These are phyloP conservation scores for Escallonia herrerae DNA, from an alignment of 129 eudicot species.

Conservation along the genomic window DNA sequence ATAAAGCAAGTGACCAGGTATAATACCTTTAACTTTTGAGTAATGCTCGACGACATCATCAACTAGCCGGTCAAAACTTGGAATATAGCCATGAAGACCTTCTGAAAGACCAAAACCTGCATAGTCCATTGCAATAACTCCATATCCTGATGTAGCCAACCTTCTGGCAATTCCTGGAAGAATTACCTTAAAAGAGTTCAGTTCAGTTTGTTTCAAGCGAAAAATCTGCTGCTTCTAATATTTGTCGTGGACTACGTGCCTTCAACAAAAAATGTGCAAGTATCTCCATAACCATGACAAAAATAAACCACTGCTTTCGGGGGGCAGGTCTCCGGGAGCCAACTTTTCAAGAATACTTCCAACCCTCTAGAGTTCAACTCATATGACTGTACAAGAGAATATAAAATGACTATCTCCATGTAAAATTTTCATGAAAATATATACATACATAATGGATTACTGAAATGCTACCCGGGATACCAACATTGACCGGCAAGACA, in stretches of 20 bases:
- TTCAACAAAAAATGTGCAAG: conserved; percentile 87
- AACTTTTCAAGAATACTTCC: conserved; percentile 79
- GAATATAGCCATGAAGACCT: conserved; percentile 85
- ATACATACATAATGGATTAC: not conserved
- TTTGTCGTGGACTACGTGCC: conserved; percentile 44
- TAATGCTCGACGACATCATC: conserved; percentile 77
- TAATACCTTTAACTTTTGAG: conserved; percentile 66
- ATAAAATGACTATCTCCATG: conserved; percentile 14
- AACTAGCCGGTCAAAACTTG: conserved; percentile 59
- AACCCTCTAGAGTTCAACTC: conserved; percentile 80
- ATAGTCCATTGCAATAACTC: conserved; percentile 78
- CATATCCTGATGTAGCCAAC: conserved; percentile 76
- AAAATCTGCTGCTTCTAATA: conserved; percentile 2
- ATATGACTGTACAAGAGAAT: conserved; percentile 48
- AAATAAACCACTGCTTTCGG: conserved; percentile 75
- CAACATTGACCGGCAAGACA: not conserved
- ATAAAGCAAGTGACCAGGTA: not conserved
- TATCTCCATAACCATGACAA: conserved; percentile 98
- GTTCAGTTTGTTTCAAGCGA: conserved; percentile 8
- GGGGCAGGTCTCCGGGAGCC: conserved; percentile 68
- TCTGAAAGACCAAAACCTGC: conserved; percentile 96
- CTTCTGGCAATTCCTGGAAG: conserved; percentile 76
- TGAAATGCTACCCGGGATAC: not conserved
- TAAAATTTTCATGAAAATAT: not conserved
- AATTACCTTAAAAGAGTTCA: conserved; percentile 7